Conservation (phyloP, 768 basidiomycete genomes). For the Russula dissimulans region DNA sequence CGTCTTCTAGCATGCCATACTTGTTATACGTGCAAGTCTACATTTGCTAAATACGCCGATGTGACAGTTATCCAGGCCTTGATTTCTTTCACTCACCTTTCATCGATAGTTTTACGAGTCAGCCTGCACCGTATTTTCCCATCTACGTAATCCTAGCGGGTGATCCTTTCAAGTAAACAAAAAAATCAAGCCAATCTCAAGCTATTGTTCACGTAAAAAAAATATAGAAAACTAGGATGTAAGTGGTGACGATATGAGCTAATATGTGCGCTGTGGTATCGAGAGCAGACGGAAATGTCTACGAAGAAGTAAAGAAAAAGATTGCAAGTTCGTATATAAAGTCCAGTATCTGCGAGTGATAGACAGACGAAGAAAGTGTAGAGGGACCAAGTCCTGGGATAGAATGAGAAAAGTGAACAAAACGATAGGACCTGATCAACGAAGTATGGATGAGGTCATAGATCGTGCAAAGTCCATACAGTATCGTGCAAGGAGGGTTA, state of each 20-base stretch:
- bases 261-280: conserved; percentile 9
- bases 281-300: conserved; percentile 4
- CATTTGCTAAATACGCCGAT: background rate
- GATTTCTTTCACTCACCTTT: background rate
- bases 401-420: background rate
- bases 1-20: background rate
- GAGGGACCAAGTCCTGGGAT: background rate
- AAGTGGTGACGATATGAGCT: conserved; percentile 12
- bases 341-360: conserved; percentile 4
- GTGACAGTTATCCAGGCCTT: background rate
- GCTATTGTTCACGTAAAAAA: conserved; percentile 1
- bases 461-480: conserved; percentile 10
- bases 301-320: background rate
- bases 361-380: background rate
- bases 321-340: background rate
- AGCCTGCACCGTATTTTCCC: background rate
- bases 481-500: conserved; percentile 7
- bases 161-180: background rate
- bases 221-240: background rate
- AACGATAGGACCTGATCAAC: background rate
- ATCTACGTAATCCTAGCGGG: background rate
- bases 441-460: conserved; percentile 1
- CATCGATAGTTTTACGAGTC: background rate
- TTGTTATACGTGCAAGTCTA: background rate
- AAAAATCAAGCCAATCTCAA: background rate